Conservation (phyloP, 106 monocot species). For the Ottelia alismoides region DNA sequence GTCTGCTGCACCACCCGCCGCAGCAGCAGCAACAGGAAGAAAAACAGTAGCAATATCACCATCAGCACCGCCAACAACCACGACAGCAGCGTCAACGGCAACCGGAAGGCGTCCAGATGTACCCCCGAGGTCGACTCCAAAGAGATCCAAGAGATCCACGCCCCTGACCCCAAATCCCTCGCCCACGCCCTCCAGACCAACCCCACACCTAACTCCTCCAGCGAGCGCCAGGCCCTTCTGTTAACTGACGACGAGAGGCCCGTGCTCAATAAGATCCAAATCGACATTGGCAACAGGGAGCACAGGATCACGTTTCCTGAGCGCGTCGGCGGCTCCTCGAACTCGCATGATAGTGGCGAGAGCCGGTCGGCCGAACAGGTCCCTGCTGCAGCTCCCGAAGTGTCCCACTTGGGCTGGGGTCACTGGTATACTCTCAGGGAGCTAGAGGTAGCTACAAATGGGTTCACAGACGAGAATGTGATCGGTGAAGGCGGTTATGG, state of each 20-base stretch:
- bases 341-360: slow-evolving; percentile 11
- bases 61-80: slow-evolving; percentile 1
- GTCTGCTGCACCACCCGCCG: slow-evolving; percentile 38
- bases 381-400: slow-evolving; percentile 20
- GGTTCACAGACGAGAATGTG: no score
- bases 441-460: no score
- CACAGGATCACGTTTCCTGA: slow-evolving; percentile 54
- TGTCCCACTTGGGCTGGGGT: no score
- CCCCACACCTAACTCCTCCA: neutral
- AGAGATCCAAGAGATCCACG: slow-evolving; percentile 42
- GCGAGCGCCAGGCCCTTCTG: slow-evolving; percentile 6
- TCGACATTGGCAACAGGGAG: slow-evolving; percentile 62
- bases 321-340: slow-evolving; percentile 8
- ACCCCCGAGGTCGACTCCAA: slow-evolving; percentile 27
- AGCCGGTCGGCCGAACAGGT: slow-evolving; percentile 9
- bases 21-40: no score
- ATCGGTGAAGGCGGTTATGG: no score
- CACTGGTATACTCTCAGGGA: no score
- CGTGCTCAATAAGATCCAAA: slow-evolving; percentile 30
- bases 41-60: neutral
- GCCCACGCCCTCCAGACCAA: neutral
- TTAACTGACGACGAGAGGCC: slow-evolving; percentile 16
- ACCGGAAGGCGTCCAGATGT: slow-evolving; percentile 1
- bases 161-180: neutral
- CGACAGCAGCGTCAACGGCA: neutral